phyloP scores from a whole-genome alignment of 1,284 basidiomycete species.

The Tausonia pullulans region DNA sequence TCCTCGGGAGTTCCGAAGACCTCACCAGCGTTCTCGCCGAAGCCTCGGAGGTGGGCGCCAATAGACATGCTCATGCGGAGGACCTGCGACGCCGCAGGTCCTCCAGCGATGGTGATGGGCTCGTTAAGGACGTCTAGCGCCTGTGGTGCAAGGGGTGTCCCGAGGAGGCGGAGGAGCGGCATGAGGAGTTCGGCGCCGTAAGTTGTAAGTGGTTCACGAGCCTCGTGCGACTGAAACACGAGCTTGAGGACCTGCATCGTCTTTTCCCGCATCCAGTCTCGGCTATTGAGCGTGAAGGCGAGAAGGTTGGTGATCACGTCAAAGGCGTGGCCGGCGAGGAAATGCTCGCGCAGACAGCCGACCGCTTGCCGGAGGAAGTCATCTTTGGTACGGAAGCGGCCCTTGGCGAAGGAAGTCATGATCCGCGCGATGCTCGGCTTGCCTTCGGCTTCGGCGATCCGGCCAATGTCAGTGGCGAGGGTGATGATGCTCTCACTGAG shows the following conservation, averaged over 20 bases:
- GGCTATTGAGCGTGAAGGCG: conserved; percentile 71
- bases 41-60: conserved; percentile 38
- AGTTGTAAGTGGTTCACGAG: conserved; percentile 56
- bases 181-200: conserved; percentile 78
- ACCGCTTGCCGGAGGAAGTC: conserved; percentile 88
- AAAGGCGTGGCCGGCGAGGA: conserved; percentile 49
- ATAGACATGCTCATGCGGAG: conserved; percentile 69
- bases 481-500: conserved; percentile 51
- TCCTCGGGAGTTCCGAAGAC: conserved; percentile 70
- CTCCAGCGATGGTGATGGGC: conserved; percentile 61
- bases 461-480: conserved; percentile 64
- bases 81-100: conserved; percentile 69
- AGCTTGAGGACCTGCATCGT: conserved; percentile 80
- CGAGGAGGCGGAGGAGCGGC: conserved; percentile 74
- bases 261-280: conserved; percentile 70
- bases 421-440: conserved; percentile 68
- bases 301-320: conserved; percentile 70
- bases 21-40: conserved; percentile 46
- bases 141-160: conserved; percentile 69
- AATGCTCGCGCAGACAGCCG: conserved; percentile 69
- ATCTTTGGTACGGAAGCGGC: conserved; percentile 81
- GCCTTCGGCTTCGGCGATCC: conserved; percentile 59
- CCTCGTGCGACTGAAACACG: conserved; percentile 74
- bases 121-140: conserved; percentile 87
- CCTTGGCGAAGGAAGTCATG: conserved; percentile 77